Base-by-base conservation (phyloP, 2,329 filamentous ascomycete species). In the Cordyceps pruinosa region DNA sequence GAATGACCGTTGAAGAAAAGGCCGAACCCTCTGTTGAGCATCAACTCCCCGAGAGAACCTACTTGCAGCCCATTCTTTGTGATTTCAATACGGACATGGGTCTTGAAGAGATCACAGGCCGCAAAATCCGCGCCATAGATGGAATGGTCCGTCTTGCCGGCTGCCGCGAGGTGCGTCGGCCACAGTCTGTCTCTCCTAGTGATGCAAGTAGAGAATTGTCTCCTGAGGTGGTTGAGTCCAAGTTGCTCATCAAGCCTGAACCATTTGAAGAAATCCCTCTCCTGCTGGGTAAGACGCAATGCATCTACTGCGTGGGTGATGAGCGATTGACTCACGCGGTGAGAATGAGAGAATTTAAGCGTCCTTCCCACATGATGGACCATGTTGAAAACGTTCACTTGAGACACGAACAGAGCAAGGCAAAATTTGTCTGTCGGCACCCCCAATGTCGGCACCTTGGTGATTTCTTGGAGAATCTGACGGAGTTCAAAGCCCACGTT, bases 131-230 rank as follows among this genome's bases (percentile, higher is more conserved):
- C 25, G 54, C 54, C 21, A 57, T 57, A n/a, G 56, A 60, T 44
- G 37, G 48, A 19, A 59, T 61, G 34, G 60, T 59, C 19, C 32
- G 28, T 52, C 50, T 61, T 21, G 58, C 60, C 5, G 28, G 54
- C 25, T 47, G 55, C 17, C 35, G 41, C 4, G 58, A 61, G 46
- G 51, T 61, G 37, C 55, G 58, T 49, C 30, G 41, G 39, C 50
- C 30, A n/a, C n/a, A n/a, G n/a, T n/a, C n/a, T n/a, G n/a, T n/a
- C n/a, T n/a, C n/a, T n/a, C n/a, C n/a, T n/a, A n/a, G n/a, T n/a
- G n/a, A n/a, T n/a, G n/a, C n/a, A n/a, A n/a, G n/a, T n/a, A n/a
- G n/a, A n/a, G n/a, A n/a, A n/a, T n/a, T n/a, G n/a, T n/a, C n/a
- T n/a, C n/a, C n/a, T n/a, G n/a, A n/a, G n/a, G n/a, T n/a, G n/a